Conservation (phyloP, 768 basidiomycete genomes). For the Serendipita vermifera region DNA sequence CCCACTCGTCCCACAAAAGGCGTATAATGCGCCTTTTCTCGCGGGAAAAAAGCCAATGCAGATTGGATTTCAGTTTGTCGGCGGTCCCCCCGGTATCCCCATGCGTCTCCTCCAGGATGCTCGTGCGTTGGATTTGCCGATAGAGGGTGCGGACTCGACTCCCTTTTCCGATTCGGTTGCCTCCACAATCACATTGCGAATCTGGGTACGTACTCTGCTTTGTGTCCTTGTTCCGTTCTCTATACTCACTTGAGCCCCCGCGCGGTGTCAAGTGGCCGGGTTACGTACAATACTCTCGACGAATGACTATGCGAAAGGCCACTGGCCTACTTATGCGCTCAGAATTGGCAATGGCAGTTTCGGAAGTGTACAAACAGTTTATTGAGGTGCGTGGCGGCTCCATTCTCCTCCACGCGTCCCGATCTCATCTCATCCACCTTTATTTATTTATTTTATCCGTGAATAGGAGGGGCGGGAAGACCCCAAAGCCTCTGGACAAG, state of each 20-base stretch:
- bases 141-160: not conserved
- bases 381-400: constrained; percentile 4
- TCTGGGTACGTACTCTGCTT: not conserved
- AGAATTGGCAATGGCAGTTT: constrained; percentile 7
- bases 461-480: constrained; percentile 7
- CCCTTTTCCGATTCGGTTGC: constrained; percentile 2
- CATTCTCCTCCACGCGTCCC: too few relatives aligned
- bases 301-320: constrained; percentile 8
- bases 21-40: not conserved
- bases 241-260: too few relatives aligned
- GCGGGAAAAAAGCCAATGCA: not conserved
- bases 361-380: constrained; percentile 7
- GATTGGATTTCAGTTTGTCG: not conserved
- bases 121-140: constrained; percentile 3
- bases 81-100: not conserved
- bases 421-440: too few relatives aligned
- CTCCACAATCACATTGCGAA: constrained; percentile 2
- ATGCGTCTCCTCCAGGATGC: constrained; percentile 6
- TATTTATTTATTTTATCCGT: too few relatives aligned
- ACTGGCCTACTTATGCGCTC: not conserved
- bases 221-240: not conserved
- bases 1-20: not conserved
- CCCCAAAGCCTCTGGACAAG: not conserved
- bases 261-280: constrained; percentile 9
- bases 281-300: constrained; percentile 4